These are phyloP conservation scores for Cryptococcus depauperatus DNA, from an alignment of 1,284 basidiomycete species.

Conservation along the genomic window DNA sequence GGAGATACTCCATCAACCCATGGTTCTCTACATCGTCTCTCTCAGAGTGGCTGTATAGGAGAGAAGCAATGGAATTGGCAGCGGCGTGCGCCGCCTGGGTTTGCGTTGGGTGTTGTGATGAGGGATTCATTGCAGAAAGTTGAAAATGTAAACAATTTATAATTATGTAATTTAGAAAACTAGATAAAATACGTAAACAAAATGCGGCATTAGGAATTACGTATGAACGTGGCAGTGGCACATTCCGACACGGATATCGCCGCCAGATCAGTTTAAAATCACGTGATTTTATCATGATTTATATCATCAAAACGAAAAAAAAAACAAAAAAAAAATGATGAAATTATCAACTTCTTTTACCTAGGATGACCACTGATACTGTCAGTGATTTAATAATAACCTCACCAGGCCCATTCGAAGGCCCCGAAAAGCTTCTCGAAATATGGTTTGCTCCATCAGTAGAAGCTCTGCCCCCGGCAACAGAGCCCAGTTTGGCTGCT, in stretches of 20 bases:
- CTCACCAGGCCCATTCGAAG: conserved; percentile 43
- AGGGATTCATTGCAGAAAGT: too few relatives aligned
- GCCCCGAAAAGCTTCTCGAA: conserved; percentile 92
- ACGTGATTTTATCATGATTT: background rate
- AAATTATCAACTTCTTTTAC: background rate
- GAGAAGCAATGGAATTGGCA: background rate
- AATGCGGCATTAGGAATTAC: too few relatives aligned
- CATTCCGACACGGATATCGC: background rate
- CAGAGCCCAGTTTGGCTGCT: conserved; percentile 21
- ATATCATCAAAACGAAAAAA: too few relatives aligned
- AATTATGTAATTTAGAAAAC: too few relatives aligned
- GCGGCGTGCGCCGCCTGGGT: too few relatives aligned
- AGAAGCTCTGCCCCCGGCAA: conserved; percentile 49
- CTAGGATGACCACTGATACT: background rate
- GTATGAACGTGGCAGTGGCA: too few relatives aligned
- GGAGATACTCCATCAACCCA: background rate
- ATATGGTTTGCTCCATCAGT: conserved; percentile 89
- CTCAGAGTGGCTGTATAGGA: background rate
- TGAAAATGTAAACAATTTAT: too few relatives aligned
- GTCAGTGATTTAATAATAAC: conserved; percentile 8
- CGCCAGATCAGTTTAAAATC: background rate
- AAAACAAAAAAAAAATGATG: background rate
- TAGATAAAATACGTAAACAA: too few relatives aligned
- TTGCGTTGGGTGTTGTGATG: too few relatives aligned
- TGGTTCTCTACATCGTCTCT: background rate